These are phyloP conservation scores for Castanea crenata DNA, from an alignment of 306 rosid genomes.

Conservation along the genomic window DNA sequence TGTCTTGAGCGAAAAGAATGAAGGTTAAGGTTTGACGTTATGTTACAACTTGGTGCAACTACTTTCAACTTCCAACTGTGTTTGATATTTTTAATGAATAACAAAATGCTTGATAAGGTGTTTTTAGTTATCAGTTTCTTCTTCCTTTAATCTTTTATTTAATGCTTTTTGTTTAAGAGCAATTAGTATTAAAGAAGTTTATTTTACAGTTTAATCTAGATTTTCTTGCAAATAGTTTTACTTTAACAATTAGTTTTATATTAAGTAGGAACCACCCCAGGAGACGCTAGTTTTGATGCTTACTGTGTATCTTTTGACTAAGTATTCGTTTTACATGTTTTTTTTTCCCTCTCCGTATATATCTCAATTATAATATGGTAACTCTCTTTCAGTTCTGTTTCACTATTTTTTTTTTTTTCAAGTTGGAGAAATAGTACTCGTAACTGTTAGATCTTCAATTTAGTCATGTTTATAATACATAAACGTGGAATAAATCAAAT, in stretches of 20 bases:
- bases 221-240: background rate
- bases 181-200: background rate
- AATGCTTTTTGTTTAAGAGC: background rate
- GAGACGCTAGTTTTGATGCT: conserved; percentile 11
- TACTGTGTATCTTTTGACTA: conserved; percentile 24
- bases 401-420: background rate
- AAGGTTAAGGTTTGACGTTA: conserved; percentile 11
- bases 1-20: background rate
- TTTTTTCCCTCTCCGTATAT: background rate
- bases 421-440: background rate
- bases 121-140: background rate
- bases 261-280: conserved; percentile 1
- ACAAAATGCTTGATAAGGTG: background rate
- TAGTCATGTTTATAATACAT: background rate
- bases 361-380: background rate
- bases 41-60: conserved; percentile 26
- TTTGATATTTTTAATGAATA: background rate
- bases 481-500: background rate
- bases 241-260: conserved; percentile 8
- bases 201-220: background rate
- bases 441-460: background rate
- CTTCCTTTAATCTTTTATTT: no score
- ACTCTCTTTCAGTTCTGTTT: background rate
- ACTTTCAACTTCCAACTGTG: background rate
- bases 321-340: background rate